Conservation (phyloP, 148 eudicot species). For the Linanthus parryae region DNA sequence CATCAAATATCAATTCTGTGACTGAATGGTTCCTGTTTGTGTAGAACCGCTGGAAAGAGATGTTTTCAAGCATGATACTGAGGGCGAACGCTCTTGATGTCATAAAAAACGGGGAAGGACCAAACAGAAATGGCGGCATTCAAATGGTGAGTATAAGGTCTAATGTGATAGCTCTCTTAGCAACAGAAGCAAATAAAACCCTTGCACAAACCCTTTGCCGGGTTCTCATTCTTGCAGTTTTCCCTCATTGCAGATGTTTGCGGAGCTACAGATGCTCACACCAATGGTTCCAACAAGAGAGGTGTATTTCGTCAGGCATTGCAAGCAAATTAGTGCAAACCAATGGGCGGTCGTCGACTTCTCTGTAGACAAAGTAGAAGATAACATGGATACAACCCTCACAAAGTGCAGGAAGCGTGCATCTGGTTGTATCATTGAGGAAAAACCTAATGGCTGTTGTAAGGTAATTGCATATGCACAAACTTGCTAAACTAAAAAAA, state of each 20-base stretch:
- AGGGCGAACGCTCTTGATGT: constrained; percentile 81
- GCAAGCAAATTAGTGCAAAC: constrained; percentile 71
- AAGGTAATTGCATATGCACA: constrained; percentile 41
- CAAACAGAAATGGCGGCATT: constrained; percentile 52
- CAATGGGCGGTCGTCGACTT: constrained; percentile 95
- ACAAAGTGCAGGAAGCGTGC: constrained; percentile 75
- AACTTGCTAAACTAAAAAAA: too few species aligned
- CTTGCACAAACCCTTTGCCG: too few species aligned
- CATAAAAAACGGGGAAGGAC: constrained; percentile 67
- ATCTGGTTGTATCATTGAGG: constrained; percentile 96
- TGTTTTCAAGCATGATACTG: constrained; percentile 81
- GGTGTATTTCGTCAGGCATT: constrained; percentile 76
- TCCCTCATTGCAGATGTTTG: constrained; percentile 62
- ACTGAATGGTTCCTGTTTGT: too few species aligned
- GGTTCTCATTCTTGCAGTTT: background rate
- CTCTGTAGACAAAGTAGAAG: constrained; percentile 72
- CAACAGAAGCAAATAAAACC: too few species aligned
- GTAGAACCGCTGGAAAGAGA: constrained; percentile 90
- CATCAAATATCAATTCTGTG: too few species aligned
- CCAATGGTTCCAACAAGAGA: constrained; percentile 90
- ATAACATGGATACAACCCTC: constrained; percentile 62
- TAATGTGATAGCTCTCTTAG: too few species aligned
- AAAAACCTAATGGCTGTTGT: constrained; percentile 88
- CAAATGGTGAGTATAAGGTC: constrained; percentile 79
- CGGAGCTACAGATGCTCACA: constrained; percentile 94